Conservation (phyloP, 2,329 filamentous ascomycete species). For the Pseudogymnoascus sp. region DNA sequence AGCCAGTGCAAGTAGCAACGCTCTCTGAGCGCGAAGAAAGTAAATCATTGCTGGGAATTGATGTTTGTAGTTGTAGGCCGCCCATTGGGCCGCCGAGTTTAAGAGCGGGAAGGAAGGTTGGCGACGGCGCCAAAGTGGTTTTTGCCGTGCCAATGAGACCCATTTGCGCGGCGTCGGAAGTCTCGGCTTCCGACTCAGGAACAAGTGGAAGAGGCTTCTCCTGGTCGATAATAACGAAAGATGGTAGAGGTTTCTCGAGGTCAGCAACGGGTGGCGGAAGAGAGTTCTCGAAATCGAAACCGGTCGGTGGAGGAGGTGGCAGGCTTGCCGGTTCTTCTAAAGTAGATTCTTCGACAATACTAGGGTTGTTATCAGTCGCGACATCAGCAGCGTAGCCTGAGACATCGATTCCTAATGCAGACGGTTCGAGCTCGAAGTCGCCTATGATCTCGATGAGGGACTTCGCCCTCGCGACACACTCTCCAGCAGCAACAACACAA, state of each 20-base stretch:
- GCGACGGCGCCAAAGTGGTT: slow-evolving; percentile 1
- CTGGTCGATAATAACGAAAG: slow-evolving; percentile 39
- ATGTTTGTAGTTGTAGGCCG: background rate
- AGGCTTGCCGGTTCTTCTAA: slow-evolving; percentile 30
- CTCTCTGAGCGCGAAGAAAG: slow-evolving; percentile 56
- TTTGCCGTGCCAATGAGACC: slow-evolving; percentile 4
- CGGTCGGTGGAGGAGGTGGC: slow-evolving; percentile 35
- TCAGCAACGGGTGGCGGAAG: background rate
- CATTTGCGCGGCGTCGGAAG: slow-evolving; percentile 1
- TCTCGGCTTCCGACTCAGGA: slow-evolving; percentile 31
- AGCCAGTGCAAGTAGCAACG: slow-evolving; percentile 67
- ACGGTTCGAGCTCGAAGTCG: slow-evolving; percentile 72
- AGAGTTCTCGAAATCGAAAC: background rate
- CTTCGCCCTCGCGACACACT: slow-evolving; percentile 83
- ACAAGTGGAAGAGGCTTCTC: slow-evolving; percentile 65
- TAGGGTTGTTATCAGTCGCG: slow-evolving; percentile 5
- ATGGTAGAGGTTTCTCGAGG: background rate
- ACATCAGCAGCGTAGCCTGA: slow-evolving; percentile 16
- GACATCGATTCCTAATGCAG: slow-evolving; percentile 49
- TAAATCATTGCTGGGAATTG: background rate
- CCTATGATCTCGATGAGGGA: slow-evolving; percentile 80
- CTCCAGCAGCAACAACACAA: slow-evolving; percentile 83
- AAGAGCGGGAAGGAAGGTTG: slow-evolving; percentile 3
- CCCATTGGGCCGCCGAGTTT: background rate
- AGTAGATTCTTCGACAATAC: slow-evolving; percentile 1